These are phyloP conservation scores for Apiotrichum porosum DNA, from an alignment of 1,284 basidiomycete genomes.

Conservation along the genomic window DNA sequence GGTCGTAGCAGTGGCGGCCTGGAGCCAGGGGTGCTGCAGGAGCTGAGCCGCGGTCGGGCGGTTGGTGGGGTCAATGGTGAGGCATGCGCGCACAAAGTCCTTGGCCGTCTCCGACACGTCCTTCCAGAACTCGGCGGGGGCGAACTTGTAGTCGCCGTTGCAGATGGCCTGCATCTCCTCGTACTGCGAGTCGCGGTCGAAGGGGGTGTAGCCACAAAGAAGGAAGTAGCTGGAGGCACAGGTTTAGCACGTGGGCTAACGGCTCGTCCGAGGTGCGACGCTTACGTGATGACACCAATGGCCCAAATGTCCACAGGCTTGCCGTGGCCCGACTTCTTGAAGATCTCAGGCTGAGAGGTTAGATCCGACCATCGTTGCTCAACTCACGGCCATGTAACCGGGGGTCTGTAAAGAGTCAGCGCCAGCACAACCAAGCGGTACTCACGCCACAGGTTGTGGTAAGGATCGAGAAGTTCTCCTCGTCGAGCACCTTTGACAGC, in stretches of 20 bases:
- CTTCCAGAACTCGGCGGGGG: constrained; percentile 80
- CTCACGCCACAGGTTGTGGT: constrained; percentile 84
- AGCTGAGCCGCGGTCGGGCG: constrained; percentile 72
- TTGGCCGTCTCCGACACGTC: constrained; percentile 76
- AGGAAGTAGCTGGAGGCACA: constrained; percentile 63
- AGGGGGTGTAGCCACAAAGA: constrained; percentile 89
- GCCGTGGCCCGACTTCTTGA: constrained; percentile 89
- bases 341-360: constrained; percentile 70
- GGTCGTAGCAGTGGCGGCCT: constrained; percentile 26
- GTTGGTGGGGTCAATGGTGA: constrained; percentile 72
- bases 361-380: neutral
- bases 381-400: constrained; percentile 72
- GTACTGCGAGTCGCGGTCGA: constrained; percentile 82
- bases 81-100: constrained; percentile 71
- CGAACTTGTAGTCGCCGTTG: constrained; percentile 84
- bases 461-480: constrained; percentile 77
- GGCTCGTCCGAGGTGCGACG: too few species aligned
- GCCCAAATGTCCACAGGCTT: constrained; percentile 98
- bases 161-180: constrained; percentile 91
- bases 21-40: constrained; percentile 73
- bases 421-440: constrained; percentile 60
- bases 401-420: constrained; percentile 22
- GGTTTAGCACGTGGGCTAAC: neutral
- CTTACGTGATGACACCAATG: constrained; percentile 82
- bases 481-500: constrained; percentile 70